These are phyloP conservation scores for Plantago rigida DNA, from an alignment of 305 asterid genomes.

Conservation along the genomic window DNA sequence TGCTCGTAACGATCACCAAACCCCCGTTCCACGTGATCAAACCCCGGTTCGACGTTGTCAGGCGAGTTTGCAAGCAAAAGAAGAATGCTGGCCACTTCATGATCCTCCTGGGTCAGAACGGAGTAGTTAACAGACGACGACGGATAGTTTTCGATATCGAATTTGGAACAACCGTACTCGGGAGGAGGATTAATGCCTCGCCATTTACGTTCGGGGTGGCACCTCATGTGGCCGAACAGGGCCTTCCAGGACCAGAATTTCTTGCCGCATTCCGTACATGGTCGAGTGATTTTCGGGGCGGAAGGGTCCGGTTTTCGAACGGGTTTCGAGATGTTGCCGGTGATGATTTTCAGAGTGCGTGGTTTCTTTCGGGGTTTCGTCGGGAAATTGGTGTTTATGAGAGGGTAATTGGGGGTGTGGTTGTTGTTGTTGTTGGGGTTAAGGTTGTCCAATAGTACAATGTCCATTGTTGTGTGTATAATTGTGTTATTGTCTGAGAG, in stretches of 20 bases:
- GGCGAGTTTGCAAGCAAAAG: conserved; percentile 37
- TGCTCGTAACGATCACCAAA: too few relatives aligned
- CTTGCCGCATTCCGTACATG: conserved; percentile 77
- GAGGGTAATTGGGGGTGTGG: not conserved
- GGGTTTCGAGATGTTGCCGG: not conserved
- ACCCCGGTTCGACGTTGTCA: too few relatives aligned
- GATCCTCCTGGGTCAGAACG: conserved; percentile 38
- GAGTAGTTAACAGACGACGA: conserved; percentile 4
- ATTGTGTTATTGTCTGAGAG: not conserved
- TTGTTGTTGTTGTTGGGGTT: not conserved
- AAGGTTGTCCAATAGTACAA: not conserved
- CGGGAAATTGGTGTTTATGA: not conserved
- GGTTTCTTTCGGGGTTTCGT: not conserved
- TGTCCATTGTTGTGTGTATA: not conserved
- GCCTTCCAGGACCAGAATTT: conserved; percentile 79
- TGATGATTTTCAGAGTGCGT: not conserved
- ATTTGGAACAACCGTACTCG: not conserved
- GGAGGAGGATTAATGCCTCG: conserved; percentile 73
- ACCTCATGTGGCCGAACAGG: conserved; percentile 95
- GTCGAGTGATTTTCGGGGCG: conserved; percentile 63
- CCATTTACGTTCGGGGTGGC: conserved; percentile 95
- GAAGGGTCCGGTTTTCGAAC: conserved; percentile 42
- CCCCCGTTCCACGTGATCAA: too few relatives aligned
- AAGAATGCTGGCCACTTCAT: conserved; percentile 45
- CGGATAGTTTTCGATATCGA: too few relatives aligned